A percentile compares a stretch with the other conserved stretches of the same genome.
phyloP scores from a whole-genome alignment of 805 yeast species.

The Candida xiaguanensis region DNA sequence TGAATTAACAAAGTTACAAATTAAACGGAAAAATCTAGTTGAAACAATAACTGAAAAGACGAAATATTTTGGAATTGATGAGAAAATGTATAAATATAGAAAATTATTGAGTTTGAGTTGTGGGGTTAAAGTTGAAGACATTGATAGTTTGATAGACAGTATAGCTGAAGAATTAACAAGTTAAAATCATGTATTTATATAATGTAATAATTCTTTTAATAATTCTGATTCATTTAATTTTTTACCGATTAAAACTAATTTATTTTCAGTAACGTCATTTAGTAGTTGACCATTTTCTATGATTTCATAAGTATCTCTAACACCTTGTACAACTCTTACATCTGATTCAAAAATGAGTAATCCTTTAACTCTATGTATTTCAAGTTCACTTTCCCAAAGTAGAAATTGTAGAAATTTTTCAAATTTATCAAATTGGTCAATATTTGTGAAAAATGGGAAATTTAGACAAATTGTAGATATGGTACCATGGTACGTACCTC shows the following conservation, averaged over 20 bases:
- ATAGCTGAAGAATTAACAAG: conserved; percentile 46
- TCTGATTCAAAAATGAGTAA: conserved; percentile 44
- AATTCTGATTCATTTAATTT: conserved; percentile 40
- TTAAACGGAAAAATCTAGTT: conserved; percentile 41
- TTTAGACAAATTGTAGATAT: conserved; percentile 34
- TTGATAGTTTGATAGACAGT: conserved; percentile 78
- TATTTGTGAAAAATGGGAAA: conserved; percentile 41
- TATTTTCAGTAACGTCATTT: conserved; percentile 42
- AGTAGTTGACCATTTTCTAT: conserved; percentile 42
- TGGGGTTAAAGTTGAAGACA: conserved; percentile 73
- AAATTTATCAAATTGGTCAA: conserved; percentile 39
- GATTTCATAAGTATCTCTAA: conserved; percentile 85
- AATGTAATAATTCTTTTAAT: background rate
- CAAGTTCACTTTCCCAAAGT: conserved; percentile 71
- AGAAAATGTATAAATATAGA: conserved; percentile 70
- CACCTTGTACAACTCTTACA: conserved; percentile 80
- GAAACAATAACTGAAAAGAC: conserved; percentile 48
- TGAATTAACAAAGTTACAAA: conserved; percentile 49
- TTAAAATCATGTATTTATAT: conserved; percentile 9
- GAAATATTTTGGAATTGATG: conserved; percentile 42
- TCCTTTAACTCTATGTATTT: conserved; percentile 83
- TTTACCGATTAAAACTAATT: conserved; percentile 76
- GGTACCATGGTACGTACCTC: conserved; percentile 33
- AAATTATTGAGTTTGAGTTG: conserved; percentile 73
- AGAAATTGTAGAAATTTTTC: conserved; percentile 66